Percentiles rank a stretch among this genome's conserved stretches.
phyloP scores from a whole-genome alignment of 1,284 basidiomycete genomes.

The Ganoderma boninense region DNA sequence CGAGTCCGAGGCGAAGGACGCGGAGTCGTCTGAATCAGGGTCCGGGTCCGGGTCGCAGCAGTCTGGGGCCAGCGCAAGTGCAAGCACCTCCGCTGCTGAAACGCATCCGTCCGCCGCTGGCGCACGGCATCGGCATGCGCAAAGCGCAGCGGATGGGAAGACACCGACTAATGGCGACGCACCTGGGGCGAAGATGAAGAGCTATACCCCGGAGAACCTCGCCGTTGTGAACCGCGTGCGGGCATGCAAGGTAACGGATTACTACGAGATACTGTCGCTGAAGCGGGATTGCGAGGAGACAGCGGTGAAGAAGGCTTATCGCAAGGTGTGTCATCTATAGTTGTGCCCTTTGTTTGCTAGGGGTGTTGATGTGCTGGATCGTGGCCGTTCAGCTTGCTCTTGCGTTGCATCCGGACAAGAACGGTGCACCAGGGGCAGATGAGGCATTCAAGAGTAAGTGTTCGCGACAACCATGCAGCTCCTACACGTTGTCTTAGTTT shows the following conservation, averaged over 20 bases:
- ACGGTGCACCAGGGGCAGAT: constrained; percentile 96
- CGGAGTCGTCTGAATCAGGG: constrained; percentile 37
- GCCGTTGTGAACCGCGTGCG: constrained; percentile 90
- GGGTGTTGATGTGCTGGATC: constrained; percentile 5
- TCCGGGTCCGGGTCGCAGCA: constrained; percentile 45
- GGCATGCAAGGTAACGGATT: constrained; percentile 87
- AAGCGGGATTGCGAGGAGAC: constrained; percentile 88
- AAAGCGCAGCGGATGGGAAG: constrained; percentile 36
- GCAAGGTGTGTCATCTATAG: constrained; percentile 73
- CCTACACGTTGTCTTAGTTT: not conserved
- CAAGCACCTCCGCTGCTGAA: constrained; percentile 61
- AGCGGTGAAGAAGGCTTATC: constrained; percentile 97
- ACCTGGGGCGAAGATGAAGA: constrained; percentile 62
- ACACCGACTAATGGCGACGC: constrained; percentile 44
- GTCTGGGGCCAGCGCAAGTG: constrained; percentile 35
- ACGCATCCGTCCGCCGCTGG: constrained; percentile 74
- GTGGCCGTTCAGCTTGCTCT: constrained; percentile 76
- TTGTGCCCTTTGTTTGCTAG: constrained; percentile 16
- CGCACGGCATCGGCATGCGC: constrained; percentile 65
- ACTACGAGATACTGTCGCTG: constrained; percentile 92
- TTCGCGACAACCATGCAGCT: constrained; percentile 8
- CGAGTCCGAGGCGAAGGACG: constrained; percentile 52
- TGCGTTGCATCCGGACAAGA: constrained; percentile 96
- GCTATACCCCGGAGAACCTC: constrained; percentile 88
- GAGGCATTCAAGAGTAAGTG: constrained; percentile 97